Base-by-base conservation (phyloP, 139 green algal species). In the Tetraselmis striata region DNA sequence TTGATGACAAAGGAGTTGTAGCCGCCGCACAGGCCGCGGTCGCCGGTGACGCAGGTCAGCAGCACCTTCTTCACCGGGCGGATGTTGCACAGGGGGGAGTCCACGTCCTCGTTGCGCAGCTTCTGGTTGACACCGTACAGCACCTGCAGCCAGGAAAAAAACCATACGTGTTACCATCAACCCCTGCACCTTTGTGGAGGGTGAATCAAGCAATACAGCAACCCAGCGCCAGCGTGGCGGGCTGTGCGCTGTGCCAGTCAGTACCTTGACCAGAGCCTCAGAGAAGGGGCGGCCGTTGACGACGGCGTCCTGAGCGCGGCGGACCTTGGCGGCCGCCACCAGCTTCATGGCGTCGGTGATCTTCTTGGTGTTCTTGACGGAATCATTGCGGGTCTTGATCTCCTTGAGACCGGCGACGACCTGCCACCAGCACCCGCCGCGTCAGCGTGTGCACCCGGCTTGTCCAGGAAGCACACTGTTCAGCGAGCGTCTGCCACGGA, bases 191-290 rank as follows among this genome's bases (percentile, higher is more conserved):
- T n/a, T 25, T 74, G 26, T 2, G 28, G 78, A 28, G 2, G 31
- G 11, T 82, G 28, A 26, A 28, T 25, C 67, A 84, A 18, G 30
- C 29, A 32, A 80, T 0, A 28, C 67, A 78, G 58, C n/a, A n/a
- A n/a, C n/a, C n/a, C n/a, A n/a, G n/a, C n/a, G n/a, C n/a, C n/a
- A n/a, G n/a, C n/a, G 58, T 24, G 59, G 80, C 2, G 75, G 22
- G 88, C 11, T 67, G 45, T 67, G 67, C 84, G n/a, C n/a, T n/a
- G n/a, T n/a, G n/a, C n/a, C n/a, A n/a, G n/a, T n/a, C n/a, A n/a
- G n/a, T n/a, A 98, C 96, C 94, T 99, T 98, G 75, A 99, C 95
- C 11, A 99, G 93, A 87, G 98, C 98, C 92, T 99, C 96, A 25
- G 97, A 94, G 88, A 99, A 99, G 75, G 97, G 97, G 75, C 97